A percentile compares a stretch with the other conserved stretches of the same genome.
Evolutionary conservation across 495 filamentous ascomycete species (phyloP).

Genomic region (Penicillium tannophilum): DNA sequence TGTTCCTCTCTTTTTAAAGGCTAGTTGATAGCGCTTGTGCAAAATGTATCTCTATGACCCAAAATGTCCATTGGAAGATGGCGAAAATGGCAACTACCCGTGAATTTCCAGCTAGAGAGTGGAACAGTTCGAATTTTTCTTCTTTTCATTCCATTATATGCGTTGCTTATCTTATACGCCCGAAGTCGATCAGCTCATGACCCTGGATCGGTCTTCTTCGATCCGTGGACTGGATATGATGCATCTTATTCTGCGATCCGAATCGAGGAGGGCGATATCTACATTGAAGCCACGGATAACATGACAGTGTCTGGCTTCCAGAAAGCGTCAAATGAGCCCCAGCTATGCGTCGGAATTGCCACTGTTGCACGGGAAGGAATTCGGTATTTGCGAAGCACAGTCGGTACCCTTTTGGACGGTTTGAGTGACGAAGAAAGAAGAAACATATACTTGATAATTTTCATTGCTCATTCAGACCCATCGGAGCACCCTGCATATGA

Average conservation of each 20-base stretch:
- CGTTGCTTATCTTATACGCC: constrained; percentile 8
- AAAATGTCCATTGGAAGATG: too few relatives aligned
- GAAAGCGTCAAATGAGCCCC: constrained; percentile 11
- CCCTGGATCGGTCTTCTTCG: constrained; percentile 23
- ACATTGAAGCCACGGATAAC: constrained; percentile 11
- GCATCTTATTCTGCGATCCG: constrained; percentile 17
- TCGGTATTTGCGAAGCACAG: constrained; percentile 42
- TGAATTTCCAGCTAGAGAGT: too few relatives aligned
- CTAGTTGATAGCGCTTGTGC: too few relatives aligned
- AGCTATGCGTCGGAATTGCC: constrained; percentile 24
- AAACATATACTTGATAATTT: constrained; percentile 45
- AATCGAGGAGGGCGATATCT: constrained; percentile 11
- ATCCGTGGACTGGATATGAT: constrained; percentile 15
- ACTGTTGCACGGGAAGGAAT: constrained; percentile 20
- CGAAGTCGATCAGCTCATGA: constrained; percentile 2
- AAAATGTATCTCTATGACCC: too few relatives aligned
- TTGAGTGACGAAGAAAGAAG: constrained; percentile 49
- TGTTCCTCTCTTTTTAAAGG: too few relatives aligned
- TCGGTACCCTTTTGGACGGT: constrained; percentile 51
- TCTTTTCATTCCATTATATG: constrained; percentile 8
- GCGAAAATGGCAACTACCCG: too few relatives aligned
- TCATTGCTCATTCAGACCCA: constrained; percentile 53
- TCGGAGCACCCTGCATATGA: constrained; percentile 43
- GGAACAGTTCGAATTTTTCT: constrained; percentile 6
- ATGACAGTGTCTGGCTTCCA: background rate